Evolutionary conservation across 805 yeast genomes (phyloP).

Genomic region (Wickerhamiella azymoides): DNA sequence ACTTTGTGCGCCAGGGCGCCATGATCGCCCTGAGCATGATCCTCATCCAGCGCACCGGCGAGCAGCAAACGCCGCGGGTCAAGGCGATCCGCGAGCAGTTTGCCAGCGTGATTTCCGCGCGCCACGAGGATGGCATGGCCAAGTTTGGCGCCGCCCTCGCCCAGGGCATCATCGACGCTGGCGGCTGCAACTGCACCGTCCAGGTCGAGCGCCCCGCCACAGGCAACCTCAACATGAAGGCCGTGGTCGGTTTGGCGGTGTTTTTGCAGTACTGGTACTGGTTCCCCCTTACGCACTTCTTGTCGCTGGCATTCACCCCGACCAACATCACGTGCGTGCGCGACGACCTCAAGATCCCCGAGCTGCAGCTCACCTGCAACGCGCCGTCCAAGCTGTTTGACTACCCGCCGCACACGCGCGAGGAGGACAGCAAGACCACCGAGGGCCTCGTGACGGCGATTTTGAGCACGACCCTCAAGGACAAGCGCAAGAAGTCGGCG

Average conservation of each 20-base stretch:
- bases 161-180: slow-evolving; percentile 96
- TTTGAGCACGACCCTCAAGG: slow-evolving; percentile 81
- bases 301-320: slow-evolving; percentile 83
- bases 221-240: slow-evolving; percentile 77
- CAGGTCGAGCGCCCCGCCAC: slow-evolving; percentile 78
- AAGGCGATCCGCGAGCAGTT: slow-evolving; percentile 59
- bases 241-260: slow-evolving; percentile 81
- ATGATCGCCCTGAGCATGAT: slow-evolving; percentile 85
- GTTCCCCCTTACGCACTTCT: slow-evolving; percentile 93
- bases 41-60: slow-evolving; percentile 76
- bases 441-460: slow-evolving; percentile 90
- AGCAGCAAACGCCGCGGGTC: slow-evolving; percentile 66
- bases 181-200: slow-evolving; percentile 95
- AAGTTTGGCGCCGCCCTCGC: slow-evolving; percentile 95
- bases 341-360: slow-evolving; percentile 74
- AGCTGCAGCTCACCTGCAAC: slow-evolving; percentile 67
- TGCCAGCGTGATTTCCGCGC: slow-evolving; percentile 63
- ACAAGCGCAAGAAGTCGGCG: slow-evolving; percentile 71
- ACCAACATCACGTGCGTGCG: slow-evolving; percentile 80
- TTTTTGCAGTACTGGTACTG: slow-evolving; percentile 96
- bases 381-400: slow-evolving; percentile 67
- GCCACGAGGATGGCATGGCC: slow-evolving; percentile 93
- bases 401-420: slow-evolving; percentile 81
- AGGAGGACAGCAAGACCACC: slow-evolving; percentile 62
- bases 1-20: slow-evolving; percentile 97